phyloP scores from a whole-genome alignment of 768 basidiomycete genomes.

The Termitomyces sp. region DNA sequence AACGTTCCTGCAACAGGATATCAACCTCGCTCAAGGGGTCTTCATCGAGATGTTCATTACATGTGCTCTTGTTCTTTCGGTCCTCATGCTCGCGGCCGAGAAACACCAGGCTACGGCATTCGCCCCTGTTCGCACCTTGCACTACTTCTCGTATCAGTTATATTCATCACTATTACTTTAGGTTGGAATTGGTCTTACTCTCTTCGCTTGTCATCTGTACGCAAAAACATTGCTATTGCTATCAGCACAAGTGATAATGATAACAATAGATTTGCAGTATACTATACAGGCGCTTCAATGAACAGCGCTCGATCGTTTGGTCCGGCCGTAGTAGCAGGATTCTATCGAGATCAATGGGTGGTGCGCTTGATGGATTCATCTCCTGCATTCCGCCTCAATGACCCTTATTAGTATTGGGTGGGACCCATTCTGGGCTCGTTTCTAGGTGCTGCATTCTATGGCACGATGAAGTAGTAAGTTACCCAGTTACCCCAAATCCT shows the following conservation, averaged over 20 bases:
- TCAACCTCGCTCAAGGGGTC: slow-evolving; percentile 51
- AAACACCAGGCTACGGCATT: slow-evolving; percentile 63
- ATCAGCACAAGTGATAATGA: background rate
- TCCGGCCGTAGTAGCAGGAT: slow-evolving; percentile 61
- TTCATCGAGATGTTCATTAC: slow-evolving; percentile 75
- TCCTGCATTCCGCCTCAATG: background rate
- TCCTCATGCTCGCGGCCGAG: slow-evolving; percentile 71
- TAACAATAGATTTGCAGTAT: slow-evolving; percentile 44
- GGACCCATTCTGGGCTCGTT: slow-evolving; percentile 65
- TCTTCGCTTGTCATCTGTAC: slow-evolving; percentile 59
- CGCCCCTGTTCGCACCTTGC: slow-evolving; percentile 43
- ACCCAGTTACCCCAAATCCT: slow-evolving; percentile 3
- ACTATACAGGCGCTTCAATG: slow-evolving; percentile 61
- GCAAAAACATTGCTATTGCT: slow-evolving; percentile 10
- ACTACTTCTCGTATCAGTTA: background rate
- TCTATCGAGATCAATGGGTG: slow-evolving; percentile 55
- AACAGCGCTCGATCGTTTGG: slow-evolving; percentile 69
- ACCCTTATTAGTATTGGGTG: slow-evolving; percentile 52
- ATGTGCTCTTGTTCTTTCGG: slow-evolving; percentile 48
- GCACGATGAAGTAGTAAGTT: slow-evolving; percentile 43
- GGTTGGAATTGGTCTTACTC: slow-evolving; percentile 61
- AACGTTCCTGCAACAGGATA: slow-evolving; percentile 37
- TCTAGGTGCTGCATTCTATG: slow-evolving; percentile 52
- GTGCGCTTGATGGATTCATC: slow-evolving; percentile 28
- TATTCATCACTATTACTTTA: slow-evolving; percentile 14